Evolutionary conservation across 257 asterid genomes (phyloP), one percentile per base, ranked within the genome.

Genomic region (Striga asiatica): DNA sequence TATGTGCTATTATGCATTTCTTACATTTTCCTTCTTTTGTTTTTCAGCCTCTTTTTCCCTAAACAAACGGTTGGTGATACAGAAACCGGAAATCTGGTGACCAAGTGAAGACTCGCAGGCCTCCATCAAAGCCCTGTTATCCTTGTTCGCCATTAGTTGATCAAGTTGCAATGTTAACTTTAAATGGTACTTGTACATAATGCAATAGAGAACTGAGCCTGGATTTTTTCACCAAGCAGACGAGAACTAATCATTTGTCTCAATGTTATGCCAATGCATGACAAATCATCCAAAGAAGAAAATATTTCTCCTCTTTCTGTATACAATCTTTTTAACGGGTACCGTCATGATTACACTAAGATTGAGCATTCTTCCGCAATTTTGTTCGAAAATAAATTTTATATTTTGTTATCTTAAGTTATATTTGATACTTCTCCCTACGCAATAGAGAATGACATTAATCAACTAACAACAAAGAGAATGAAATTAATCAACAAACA

Each of bases 1-100:
- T 29, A 1, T 29, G 9, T 29, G 35, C 35, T 3, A 29, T n/a
- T n/a, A 29, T 29, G 8, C 35, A 29, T 29, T 1, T 29, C 3
- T 5, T 29, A 23, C 17, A 16, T 42, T 54, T 3, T 18, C 10
- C 47, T 42, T 25, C n/a, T 27, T 24, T n/a, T n/a, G n/a, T 42
- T 25, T 22, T 29, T 43, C 34, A n/a, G 49, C 59, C 4, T n/a
- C n/a, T n/a, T 34, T 10, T 8, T 11, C 11, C 11, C 11, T 32
- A 32, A 32, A 1, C 2, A 38, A n/a, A 6, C 41, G 58, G 50
- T 28, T 0, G 43, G 52, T 46, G 70, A 31, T 6, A 28, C 39
- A 42, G 73, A 56, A 64, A 19, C 25, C 22, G 2, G 24, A 11
- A 29, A 43, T 59, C 24, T 31, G 64, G 61, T 31, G 63, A 57